These are phyloP conservation scores for Penicillium vulpinum DNA, from an alignment of 2,329 filamentous ascomycete species.

Conservation along the genomic window DNA sequence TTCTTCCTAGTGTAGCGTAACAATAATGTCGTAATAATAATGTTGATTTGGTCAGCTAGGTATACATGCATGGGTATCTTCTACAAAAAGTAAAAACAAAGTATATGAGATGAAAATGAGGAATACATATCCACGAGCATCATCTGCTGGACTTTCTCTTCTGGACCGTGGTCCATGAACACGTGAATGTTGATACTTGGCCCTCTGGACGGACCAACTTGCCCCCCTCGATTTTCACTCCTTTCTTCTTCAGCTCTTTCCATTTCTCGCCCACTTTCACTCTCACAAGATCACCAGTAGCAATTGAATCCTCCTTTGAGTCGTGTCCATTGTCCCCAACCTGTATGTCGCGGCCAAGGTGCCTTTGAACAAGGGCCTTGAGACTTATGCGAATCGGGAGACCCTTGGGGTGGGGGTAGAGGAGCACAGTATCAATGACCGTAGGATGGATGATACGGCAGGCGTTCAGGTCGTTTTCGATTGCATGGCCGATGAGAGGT, in stretches of 20 bases:
- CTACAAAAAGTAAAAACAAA: not conserved
- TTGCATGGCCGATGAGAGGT: conserved; percentile 84
- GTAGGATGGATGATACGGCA: conserved; percentile 80
- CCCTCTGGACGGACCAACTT: conserved; percentile 36
- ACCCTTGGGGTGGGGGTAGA: conserved; percentile 73
- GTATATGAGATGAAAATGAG: not conserved
- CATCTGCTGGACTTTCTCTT: not conserved
- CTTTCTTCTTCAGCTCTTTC: conserved; percentile 63
- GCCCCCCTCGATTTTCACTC: conserved; percentile 64
- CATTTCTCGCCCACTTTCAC: conserved; percentile 70
- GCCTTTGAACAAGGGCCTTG: conserved; percentile 68
- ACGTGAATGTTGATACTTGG: not conserved
- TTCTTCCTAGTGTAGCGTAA: not conserved
- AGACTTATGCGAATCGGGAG: conserved; percentile 76
- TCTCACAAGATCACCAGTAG: conserved; percentile 82
- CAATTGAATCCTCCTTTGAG: conserved; percentile 84
- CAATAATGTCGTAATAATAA: not conserved
- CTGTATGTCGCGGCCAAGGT: conserved; percentile 77
- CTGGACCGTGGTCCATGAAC: not conserved
- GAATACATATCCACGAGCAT: not conserved
- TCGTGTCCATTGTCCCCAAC: conserved; percentile 74
- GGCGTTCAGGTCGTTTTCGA: conserved; percentile 93
- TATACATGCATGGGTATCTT: conserved; percentile 3
- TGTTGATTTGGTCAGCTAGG: not conserved
- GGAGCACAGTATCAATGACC: conserved; percentile 79